These are phyloP conservation scores for Chlorophyllum brunneum DNA, from an alignment of 768 basidiomycete genomes.

Conservation along the genomic window DNA sequence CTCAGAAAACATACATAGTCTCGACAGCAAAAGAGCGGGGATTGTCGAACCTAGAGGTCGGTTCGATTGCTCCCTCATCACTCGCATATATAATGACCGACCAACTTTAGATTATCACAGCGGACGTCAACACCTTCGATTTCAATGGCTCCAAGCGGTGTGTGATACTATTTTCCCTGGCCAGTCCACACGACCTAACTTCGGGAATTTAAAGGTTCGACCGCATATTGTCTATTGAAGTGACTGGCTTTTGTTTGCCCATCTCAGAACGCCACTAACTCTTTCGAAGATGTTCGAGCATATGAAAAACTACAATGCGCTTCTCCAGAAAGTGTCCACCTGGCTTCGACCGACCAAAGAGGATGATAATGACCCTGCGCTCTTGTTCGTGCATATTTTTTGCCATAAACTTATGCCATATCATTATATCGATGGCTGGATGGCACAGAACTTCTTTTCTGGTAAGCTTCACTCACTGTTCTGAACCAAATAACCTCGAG, in stretches of 20 bases:
- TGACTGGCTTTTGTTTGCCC: conserved; percentile 17
- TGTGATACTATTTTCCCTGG: conserved; percentile 11
- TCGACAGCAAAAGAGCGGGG: conserved; percentile 42
- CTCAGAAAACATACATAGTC: conserved; percentile 66
- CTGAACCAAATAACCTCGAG: no score
- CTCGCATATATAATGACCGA: no score
- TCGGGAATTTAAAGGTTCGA: conserved; percentile 50
- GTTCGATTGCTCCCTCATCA: conserved; percentile 8
- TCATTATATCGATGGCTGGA: conserved; percentile 74
- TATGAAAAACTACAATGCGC: conserved; percentile 68
- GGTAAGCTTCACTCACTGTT: conserved; percentile 25
- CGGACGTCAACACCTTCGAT: conserved; percentile 60
- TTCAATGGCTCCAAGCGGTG: conserved; percentile 47
- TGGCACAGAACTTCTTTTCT: conserved; percentile 71
- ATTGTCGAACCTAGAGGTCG: conserved; percentile 49
- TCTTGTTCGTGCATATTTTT: conserved; percentile 70
- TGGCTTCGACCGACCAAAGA: conserved; percentile 50
- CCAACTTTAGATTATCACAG: conserved; percentile 54
- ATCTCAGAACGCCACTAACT: background rate
- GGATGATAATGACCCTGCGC: conserved; percentile 32
- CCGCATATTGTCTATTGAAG: conserved; percentile 68
- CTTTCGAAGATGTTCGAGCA: conserved; percentile 62
- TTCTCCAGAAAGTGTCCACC: conserved; percentile 56
- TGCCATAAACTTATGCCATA: conserved; percentile 62
- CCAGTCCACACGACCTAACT: background rate